Evolutionary conservation across 1,139 yeast genomes (phyloP).

Genomic region (Suhomyces wounanorum): DNA sequence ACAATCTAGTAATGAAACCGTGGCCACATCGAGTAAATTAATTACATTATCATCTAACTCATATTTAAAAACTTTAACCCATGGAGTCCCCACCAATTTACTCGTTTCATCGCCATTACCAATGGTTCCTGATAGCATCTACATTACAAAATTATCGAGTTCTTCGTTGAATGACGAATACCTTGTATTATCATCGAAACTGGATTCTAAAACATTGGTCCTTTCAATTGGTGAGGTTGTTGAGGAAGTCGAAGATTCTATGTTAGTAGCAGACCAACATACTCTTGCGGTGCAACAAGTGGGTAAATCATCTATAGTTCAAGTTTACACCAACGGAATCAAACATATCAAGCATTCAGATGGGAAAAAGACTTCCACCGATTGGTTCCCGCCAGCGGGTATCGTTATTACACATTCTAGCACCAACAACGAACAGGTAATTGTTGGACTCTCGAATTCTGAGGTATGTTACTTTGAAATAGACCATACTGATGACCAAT

Average conservation of each 20-base stretch:
- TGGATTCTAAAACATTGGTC: constrained; percentile 62
- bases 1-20: constrained; percentile 36
- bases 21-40: constrained; percentile 37
- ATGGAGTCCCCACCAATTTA: constrained; percentile 62
- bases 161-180: constrained; percentile 59
- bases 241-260: constrained; percentile 72
- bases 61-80: constrained; percentile 51
- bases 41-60: constrained; percentile 39
- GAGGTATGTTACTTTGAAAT: constrained; percentile 84
- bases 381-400: constrained; percentile 89
- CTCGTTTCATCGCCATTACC: constrained; percentile 77
- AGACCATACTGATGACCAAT: constrained; percentile 58
- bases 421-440: constrained; percentile 67
- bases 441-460: constrained; percentile 68
- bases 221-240: constrained; percentile 78
- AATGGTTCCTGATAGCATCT: constrained; percentile 56
- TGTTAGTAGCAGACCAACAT: constrained; percentile 54
- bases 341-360: constrained; percentile 52
- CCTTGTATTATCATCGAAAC: constrained; percentile 65
- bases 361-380: constrained; percentile 30
- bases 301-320: constrained; percentile 65
- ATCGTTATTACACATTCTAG: constrained; percentile 61
- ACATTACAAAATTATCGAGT: constrained; percentile 54
- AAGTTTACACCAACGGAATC: constrained; percentile 73
- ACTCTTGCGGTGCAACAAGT: constrained; percentile 75